A percentile compares a stretch with the other conserved stretches of the same genome.
Evolutionary conservation across 1,284 basidiomycete genomes (phyloP).

Genomic region (Cryptococcus amylolentus): DNA sequence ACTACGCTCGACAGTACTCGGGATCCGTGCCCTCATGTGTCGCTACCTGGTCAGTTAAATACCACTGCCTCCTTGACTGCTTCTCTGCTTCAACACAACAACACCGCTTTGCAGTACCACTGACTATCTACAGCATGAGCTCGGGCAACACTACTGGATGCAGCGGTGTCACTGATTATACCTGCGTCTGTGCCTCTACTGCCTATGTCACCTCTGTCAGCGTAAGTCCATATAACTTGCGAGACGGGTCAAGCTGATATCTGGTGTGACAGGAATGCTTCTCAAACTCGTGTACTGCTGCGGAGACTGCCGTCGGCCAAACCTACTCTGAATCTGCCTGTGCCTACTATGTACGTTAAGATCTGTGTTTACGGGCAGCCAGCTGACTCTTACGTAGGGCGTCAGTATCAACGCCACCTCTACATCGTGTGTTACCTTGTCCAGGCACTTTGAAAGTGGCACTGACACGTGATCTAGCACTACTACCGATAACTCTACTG

Average conservation of each 20-base stretch:
- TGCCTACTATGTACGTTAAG: conserved; percentile 15
- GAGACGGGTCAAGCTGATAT: background rate
- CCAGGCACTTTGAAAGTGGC: background rate
- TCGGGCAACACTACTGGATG: conserved; percentile 16
- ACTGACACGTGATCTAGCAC: background rate
- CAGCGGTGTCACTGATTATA: conserved; percentile 12
- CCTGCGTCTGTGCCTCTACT: conserved; percentile 21
- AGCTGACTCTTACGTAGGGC: conserved; percentile 3
- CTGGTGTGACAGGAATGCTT: conserved; percentile 15
- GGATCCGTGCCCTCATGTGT: background rate
- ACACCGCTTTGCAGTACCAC: background rate
- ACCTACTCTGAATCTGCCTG: conserved; percentile 19
- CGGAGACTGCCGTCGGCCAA: conserved; percentile 15
- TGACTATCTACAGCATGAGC: conserved; percentile 14
- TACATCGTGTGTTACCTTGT: conserved; percentile 1
- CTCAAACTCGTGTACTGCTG: conserved; percentile 11
- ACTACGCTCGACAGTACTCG: background rate
- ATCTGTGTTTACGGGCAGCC: background rate
- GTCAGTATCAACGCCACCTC: conserved; percentile 1
- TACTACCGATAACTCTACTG: background rate
- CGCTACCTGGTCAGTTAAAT: conserved; percentile 1
- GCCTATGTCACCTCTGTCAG: conserved; percentile 19
- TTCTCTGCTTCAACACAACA: too few relatives aligned
- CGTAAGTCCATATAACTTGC: conserved; percentile 12
- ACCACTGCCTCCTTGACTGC: too few relatives aligned